Evolutionary conservation across 225 moss, liverwort and hornwort genomes (phyloP).

Genomic region (Bryoerythrophyllum caledonicum): DNA sequence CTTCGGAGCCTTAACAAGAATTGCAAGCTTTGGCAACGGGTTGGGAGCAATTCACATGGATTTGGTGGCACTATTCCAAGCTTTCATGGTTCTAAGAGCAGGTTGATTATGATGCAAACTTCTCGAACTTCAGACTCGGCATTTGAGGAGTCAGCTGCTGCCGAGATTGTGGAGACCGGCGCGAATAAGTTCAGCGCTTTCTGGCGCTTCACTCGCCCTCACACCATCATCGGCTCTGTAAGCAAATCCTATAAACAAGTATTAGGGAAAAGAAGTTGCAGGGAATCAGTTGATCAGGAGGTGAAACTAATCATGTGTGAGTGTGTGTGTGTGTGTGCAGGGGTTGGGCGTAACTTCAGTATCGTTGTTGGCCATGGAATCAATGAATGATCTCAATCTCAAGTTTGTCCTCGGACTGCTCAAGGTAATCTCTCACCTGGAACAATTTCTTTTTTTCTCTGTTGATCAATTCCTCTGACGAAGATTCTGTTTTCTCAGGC

Average conservation of each 20-base stretch:
- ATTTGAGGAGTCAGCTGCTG: constrained; percentile 40
- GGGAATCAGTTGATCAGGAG: neutral
- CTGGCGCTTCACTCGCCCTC: constrained; percentile 81
- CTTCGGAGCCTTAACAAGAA: neutral
- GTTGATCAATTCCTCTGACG: neutral
- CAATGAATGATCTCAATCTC: constrained; percentile 51
- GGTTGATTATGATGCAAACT: constrained; percentile 13
- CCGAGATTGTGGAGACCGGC: constrained; percentile 39
- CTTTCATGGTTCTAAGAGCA: neutral
- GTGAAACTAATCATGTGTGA: neutral
- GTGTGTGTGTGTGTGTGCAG: constrained; percentile 28
- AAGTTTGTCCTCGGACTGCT: constrained; percentile 65
- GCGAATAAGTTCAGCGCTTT: constrained; percentile 64
- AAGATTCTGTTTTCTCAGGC: constrained; percentile 21
- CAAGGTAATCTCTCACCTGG: constrained; percentile 33
- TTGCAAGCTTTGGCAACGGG: neutral
- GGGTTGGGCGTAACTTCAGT: constrained; percentile 72
- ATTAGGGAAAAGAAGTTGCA: neutral
- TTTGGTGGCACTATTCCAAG: neutral
- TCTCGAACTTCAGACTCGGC: constrained; percentile 51
- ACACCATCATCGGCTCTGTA: constrained; percentile 83
- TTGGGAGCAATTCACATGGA: neutral
- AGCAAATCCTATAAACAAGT: constrained; percentile 11
- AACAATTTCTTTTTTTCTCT: no score
- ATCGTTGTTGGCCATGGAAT: constrained; percentile 67